A percentile compares a stretch with the other conserved stretches of the same genome.
These are phyloP conservation scores for Grosmannia huntii DNA, from an alignment of 2,329 filamentous ascomycete species.

Conservation along the genomic window DNA sequence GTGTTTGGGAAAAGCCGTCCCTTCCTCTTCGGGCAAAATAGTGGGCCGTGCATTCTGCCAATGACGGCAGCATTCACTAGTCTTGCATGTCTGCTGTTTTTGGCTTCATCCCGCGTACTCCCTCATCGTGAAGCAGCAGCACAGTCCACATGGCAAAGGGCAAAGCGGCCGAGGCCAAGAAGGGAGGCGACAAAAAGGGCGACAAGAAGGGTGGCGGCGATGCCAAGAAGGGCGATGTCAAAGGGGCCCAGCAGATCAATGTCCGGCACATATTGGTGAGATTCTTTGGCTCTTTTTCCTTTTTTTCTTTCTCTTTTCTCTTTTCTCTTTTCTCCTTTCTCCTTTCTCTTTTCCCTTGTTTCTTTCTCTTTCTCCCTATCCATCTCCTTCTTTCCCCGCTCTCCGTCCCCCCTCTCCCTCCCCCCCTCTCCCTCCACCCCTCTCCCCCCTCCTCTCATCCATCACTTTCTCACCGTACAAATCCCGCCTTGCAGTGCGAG, in stretches of 20 bases:
- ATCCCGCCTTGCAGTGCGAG: conserved; percentile 40
- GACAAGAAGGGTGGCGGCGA: conserved; percentile 4
- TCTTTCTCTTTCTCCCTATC: no score
- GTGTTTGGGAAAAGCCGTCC: no score
- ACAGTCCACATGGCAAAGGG: conserved; percentile 10
- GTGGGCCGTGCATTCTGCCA: no score
- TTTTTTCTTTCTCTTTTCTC: no score
- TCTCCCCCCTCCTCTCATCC: no score
- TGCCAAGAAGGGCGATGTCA: conserved; percentile 7
- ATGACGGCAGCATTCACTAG: no score
- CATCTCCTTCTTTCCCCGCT: not conserved
- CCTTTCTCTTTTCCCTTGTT: not conserved
- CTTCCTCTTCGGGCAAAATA: no score
- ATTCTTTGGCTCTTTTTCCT: not conserved
- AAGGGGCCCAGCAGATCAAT: conserved; percentile 38
- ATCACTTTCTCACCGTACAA: not conserved
- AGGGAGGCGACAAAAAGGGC: conserved; percentile 7
- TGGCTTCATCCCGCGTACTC: not conserved
- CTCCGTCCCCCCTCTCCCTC: not conserved
- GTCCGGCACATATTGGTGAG: conserved; percentile 57
- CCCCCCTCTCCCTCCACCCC: no score
- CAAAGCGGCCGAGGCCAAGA: conserved; percentile 9
- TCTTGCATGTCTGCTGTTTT: no score
- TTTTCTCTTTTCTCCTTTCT: not conserved
- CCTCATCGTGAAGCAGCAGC: not conserved